Evolutionary conservation across 2,329 filamentous ascomycete species (phyloP), one percentile per base, ranked within the genome.

Genomic region (Peltaster fructicola): DNA sequence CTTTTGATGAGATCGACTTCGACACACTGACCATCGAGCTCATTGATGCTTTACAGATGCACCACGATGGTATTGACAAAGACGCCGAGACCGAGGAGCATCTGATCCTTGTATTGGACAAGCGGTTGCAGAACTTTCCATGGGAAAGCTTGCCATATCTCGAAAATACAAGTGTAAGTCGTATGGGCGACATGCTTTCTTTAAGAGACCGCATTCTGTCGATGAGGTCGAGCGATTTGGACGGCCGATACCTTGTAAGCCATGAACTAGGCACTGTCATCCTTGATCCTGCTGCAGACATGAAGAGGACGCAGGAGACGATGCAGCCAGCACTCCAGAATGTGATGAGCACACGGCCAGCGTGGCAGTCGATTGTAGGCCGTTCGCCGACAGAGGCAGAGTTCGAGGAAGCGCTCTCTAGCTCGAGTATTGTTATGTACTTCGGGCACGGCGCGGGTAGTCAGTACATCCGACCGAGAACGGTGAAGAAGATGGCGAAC

Each of bases 1-100:
- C 90, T 0, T 93, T 93, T 51, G 88, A 98, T 40, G 88, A 98
- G 53, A 79, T 98, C 34, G 85, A 95, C 50, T 91, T 95, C 44
- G 88, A 98, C 38, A 57, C 63, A 22, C 90, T 98, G 68, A 71
- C 84, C 4, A 64, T 95, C 18, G 82, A 92, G 39, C 80, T 79
- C 0, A 65, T 81, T 18, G 85, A 93, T 51, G 80, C 82, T 2
- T 56, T 98, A 14, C 68, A 73, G 24, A 65, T 69, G 1, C 93
- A 93, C 44, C 73, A 92, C 41, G 61, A 63, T 27, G 51, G 50
- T 13, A 47, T 43, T 4, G 44, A 47, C 6, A 37, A 35, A 8
- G 38, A 56, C 13, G 31, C 39, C 25, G 37, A 37, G 25, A 42
- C 34, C 28, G 42, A 40, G 9, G 57, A 56, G 2, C 88, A 98